Evolutionary conservation across 768 basidiomycete species (phyloP).

Genomic region (Tricholoma sp.): DNA sequence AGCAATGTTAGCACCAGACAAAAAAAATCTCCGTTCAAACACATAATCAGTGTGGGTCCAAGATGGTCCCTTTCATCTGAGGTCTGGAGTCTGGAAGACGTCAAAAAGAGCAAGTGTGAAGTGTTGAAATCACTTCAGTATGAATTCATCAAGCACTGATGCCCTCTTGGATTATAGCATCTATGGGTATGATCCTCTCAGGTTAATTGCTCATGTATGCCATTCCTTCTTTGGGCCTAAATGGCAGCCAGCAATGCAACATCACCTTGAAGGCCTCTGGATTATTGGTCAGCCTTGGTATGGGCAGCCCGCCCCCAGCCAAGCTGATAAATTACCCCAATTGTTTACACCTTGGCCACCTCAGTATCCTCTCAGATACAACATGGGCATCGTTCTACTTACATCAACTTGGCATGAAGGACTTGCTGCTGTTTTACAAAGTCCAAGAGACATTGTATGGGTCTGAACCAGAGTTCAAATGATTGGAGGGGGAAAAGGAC

Average conservation of each 20-base stretch:
- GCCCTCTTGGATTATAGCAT: no score
- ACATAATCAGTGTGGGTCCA: neutral
- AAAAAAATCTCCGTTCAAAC: neutral
- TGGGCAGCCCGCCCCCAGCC: neutral
- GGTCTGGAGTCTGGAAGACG: neutral
- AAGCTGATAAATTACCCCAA: neutral
- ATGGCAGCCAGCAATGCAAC: neutral
- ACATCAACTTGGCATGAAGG: neutral
- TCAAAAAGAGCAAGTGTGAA: neutral
- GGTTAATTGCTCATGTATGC: no score
- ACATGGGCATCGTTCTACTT: neutral
- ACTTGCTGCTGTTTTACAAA: neutral
- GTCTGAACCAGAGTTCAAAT: neutral
- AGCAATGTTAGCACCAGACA: neutral
- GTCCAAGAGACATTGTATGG: no score
- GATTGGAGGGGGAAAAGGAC: neutral
- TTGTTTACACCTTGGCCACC: no score
- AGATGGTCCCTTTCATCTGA: neutral
- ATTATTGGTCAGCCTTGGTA: neutral
- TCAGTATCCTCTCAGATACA: no score
- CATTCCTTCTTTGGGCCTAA: neutral
- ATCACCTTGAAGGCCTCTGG: no score
- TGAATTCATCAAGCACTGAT: neutral
- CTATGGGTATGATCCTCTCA: no score
- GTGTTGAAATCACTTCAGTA: neutral